Base-by-base conservation (phyloP, 2,329 filamentous ascomycete species). In the Colletotrichum chlorophyti region DNA sequence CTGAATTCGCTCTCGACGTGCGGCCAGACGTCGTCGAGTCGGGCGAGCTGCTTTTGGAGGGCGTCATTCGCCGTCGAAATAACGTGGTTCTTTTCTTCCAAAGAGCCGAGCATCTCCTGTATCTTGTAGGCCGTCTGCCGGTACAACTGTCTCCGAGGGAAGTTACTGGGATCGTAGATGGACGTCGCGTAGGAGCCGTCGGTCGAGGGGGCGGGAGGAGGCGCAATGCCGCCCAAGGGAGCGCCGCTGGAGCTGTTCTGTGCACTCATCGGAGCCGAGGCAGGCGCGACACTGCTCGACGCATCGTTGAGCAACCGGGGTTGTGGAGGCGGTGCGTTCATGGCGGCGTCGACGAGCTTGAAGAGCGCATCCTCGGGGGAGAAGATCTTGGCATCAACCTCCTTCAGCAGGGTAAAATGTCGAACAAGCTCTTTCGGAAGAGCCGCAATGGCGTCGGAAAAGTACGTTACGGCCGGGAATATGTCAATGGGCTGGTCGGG, bases 81-180 rank as follows among this genome's bases (percentile, higher is more conserved):
- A 65, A 99, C 95, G 66, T 97, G 93, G 65, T 97, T 97, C 77
- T 99, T 99, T 76, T 99, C 95, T 69, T 99, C 95, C 32, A 98
- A 83, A 1, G 93, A 94, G 43, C 92, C 86, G 40, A 98, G 86
- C 80, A 98, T 90, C 66, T 93, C 90, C 64, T 89, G 86, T 49
- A 97, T 88, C 64, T 90, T 89, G 66, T 87, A 82, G 32, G 92
- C 88, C 50, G 94, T 87, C 60, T 91, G 88, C 66, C 88, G 86
- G 70, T 94, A 96, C 37, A 93, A 79, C 67, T 90, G 85, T 64
- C 91, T 87, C 63, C 88, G 85, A 49, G 82, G 83, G 38, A 90
- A 71, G 67, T 90, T 88, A 65, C 78, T 78, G 31, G 79, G 76
- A 64, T 84, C 82, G 70, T 80, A 84, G 49, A 80, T 75, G 41